A percentile compares a stretch with the other conserved stretches of the same genome.
Evolutionary conservation across 73 alveolate species (phyloP).

Genomic region (Stentor coeruleus): DNA sequence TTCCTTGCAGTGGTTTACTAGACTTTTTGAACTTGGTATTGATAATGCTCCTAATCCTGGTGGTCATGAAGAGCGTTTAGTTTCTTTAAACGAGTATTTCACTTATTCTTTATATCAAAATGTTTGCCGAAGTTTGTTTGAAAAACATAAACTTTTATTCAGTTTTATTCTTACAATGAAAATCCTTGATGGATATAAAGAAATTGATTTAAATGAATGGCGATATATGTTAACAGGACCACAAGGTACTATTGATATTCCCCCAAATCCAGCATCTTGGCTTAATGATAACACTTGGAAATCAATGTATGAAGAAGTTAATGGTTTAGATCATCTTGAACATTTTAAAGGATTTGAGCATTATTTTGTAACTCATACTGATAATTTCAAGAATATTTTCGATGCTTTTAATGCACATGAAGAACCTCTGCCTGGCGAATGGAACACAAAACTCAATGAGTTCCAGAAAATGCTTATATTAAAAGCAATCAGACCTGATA

Average conservation of each 20-base stretch:
- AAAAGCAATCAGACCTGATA: constrained; percentile 93
- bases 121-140: constrained; percentile 97
- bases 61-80: constrained; percentile 86
- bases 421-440: constrained; percentile 86
- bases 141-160: constrained; percentile 97
- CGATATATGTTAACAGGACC: constrained; percentile 96
- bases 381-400: constrained; percentile 70
- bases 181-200: constrained; percentile 74
- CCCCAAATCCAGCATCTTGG: constrained; percentile 95
- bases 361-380: constrained; percentile 64
- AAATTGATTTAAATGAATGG: constrained; percentile 66
- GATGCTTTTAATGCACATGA: constrained; percentile 87
- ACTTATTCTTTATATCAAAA: constrained; percentile 94
- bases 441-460: constrained; percentile 83
- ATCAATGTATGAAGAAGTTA: constrained; percentile 80
- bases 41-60: constrained; percentile 94
- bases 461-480: constrained; percentile 83
- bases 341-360: constrained; percentile 84
- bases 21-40: constrained; percentile 60
- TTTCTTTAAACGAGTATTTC: constrained; percentile 86
- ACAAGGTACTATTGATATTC: constrained; percentile 82
- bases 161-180: constrained; percentile 92
- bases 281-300: constrained; percentile 96
- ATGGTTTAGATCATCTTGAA: constrained; percentile 77
- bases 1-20: constrained; percentile 90